Base-by-base conservation (phyloP, 805 yeast genomes). In the Barnettozyma sp. region DNA sequence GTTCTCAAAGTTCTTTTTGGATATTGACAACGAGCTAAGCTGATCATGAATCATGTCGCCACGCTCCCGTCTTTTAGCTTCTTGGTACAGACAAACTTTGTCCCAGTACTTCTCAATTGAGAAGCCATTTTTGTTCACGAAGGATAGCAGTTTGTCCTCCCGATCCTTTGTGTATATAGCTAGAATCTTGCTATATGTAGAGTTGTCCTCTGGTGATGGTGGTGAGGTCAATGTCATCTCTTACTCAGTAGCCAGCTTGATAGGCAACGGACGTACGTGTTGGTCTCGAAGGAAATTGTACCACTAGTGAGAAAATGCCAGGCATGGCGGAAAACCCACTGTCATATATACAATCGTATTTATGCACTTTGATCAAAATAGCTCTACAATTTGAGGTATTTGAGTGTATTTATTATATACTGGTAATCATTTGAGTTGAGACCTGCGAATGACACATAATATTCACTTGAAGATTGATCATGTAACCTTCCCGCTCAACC, bases 141-240 rank as follows among this genome's bases (percentile, higher is more conserved):
- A 46, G 1, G 59, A 50, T n/a, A 45, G 31, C 7, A 55, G 40
- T 3, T 38, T 37, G 35, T 36, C 38, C 11, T 44, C 38, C 2
- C 27, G 22, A 25, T 48, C 35, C 43, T 65, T 55, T 6, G 68
- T 54, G 48, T 63, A 65, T 10, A 65, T 44, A 8, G 63, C 62
- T 20, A 63, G 39, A 31, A 66, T 49, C 42, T 62, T 65, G 43
- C 64, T 58, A 35, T 51, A 65, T 1, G 68, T 62, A 2, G 70
- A 66, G 38, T 49, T 44, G 32, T 53, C 58, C 15, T 41, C 35
- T 17, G 27, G 18, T 17, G 13, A 19, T 11, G 39, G 29, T 9
- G 33, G 26, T 12, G 24, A 8, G 9, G 36, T 13, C 9, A 27
- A 15, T 20, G 43, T 39, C 41, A 40, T 36, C 13, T 5, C 22